Conservation (phyloP, 768 basidiomycete species). For the Lepiota brunneoincarnata region DNA sequence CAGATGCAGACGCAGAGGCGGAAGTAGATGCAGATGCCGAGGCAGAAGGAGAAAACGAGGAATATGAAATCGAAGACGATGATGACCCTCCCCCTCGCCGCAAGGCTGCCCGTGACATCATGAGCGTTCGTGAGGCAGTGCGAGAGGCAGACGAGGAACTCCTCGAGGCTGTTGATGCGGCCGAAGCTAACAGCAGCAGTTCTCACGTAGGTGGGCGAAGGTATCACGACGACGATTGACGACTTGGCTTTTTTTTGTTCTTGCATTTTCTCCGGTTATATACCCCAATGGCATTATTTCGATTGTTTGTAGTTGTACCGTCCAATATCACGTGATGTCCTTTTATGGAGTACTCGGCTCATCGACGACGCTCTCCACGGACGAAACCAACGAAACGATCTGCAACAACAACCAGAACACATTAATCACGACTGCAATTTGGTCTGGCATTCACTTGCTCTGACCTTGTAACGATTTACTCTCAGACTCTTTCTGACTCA, state of each 20-base stretch:
- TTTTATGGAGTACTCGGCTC: slow-evolving; percentile 4
- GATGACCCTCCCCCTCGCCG: slow-evolving; percentile 10
- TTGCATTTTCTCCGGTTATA: slow-evolving; percentile 1
- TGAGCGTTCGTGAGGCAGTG: slow-evolving; percentile 13
- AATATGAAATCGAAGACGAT: slow-evolving; percentile 21
- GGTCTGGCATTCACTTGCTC: slow-evolving; percentile 21
- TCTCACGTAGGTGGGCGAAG: slow-evolving; percentile 8
- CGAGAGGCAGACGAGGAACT: slow-evolving; percentile 21
- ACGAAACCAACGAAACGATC: neutral
- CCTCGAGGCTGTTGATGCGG: slow-evolving; percentile 16
- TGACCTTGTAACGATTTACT: slow-evolving; percentile 4
- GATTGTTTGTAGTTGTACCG: slow-evolving; percentile 4
- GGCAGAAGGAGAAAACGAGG: slow-evolving; percentile 27
- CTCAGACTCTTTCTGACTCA: neutral
- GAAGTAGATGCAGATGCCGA: slow-evolving; percentile 24
- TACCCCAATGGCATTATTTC: slow-evolving; percentile 6
- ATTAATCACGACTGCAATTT: slow-evolving; percentile 6
- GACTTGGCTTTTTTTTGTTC: neutral
- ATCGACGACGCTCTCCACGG: neutral
- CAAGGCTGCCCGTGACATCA: slow-evolving; percentile 5
- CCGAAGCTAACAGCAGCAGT: slow-evolving; percentile 14
- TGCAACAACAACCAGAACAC: slow-evolving; percentile 1
- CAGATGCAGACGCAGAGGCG: slow-evolving; percentile 29
- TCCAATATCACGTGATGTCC: slow-evolving; percentile 6
- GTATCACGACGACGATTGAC: slow-evolving; percentile 9